Evolutionary conservation across 805 yeast species (phyloP), one percentile per base, ranked within the genome.

Genomic region (Candida suzukii): DNA sequence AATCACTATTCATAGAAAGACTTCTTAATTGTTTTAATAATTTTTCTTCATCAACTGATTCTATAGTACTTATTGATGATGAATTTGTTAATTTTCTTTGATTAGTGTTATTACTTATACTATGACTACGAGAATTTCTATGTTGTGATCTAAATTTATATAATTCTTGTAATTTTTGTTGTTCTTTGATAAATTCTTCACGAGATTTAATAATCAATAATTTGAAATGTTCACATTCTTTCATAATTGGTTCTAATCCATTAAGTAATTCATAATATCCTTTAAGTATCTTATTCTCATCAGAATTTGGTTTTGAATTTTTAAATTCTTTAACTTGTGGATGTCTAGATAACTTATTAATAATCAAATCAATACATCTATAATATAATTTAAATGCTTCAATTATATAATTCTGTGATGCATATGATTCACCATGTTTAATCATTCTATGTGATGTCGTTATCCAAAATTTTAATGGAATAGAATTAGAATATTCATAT

Each of bases 351-450:
- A 78, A 50, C 38, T 61, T 62, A 56, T 74, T 71, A 40, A 72
- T 66, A 26, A 76, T 63, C 37, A 78, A 61, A 44, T 82, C 85
- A 19, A 80, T 70, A 48, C 76, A 80, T 42, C 88, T 59, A 35
- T 73, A 60, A 51, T 78, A 79, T 41, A 78, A 59, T 25, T 77
- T 57, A 50, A 73, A 82, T 0, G 86, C 76, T 43, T 72, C 74
- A 33, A 67, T 70, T 33, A 61, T 52, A 24, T 71, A 64, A 14
- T 66, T 62, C 34, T 68, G 74, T 18, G 58, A 54, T 17, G 64
- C 64, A 54, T 69, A 76, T 18, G 70, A 57, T 25, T 63, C 61
- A 0, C 79, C 77, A 61, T 54, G 80, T 55, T 63, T 67, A 46
- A 61, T 60, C 50, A 71, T 62, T 16, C 69, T 70, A 35, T 60